Base-by-base conservation (phyloP, 192 early-diverging fungal genomes). In the Diversispora epigaea region DNA sequence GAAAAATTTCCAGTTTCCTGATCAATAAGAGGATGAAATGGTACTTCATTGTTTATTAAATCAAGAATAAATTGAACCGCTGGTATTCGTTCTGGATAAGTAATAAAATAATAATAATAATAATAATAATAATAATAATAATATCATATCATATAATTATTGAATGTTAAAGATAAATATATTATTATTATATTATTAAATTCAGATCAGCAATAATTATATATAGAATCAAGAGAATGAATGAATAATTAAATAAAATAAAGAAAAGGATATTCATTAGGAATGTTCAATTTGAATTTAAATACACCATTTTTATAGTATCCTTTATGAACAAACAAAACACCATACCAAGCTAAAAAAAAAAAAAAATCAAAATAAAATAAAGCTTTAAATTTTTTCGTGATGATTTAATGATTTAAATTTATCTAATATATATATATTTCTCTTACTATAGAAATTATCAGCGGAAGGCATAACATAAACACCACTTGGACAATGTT, bases 251-350 rank as follows among this genome's bases (percentile, higher is more conserved):
- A n/a, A n/a, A n/a, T n/a, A n/a, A n/a, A n/a, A n/a, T n/a, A n/a
- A 15, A 43, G 22, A 45, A 74, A 74, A n/a, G 95, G 95, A 78
- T 97, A 96, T 39, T 88, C 85, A 55, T 81, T 80, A 21, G 93
- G 93, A 56, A 96, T 94, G 21, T 85, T 77, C 55, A 96, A 81
- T 77, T 89, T 79, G 83, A 96, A 97, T 73, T 95, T 92, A 79
- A 97, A 93, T 6, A 96, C 94, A 0, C 91, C 94, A 58, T 92
- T 89, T 43, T 89, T 88, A 82, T 94, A 97, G 81, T 90, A 96
- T 43, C 95, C 95, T 44, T 93, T 89, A 80, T 95, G 93, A 44
- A 97, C 82, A 80, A 96, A 95, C 43, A 97, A 80, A 6, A 91
- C 89, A 0, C 93, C 95, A 75, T 91, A 87, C 94, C 94, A 96